Percentiles rank a stretch among this genome's conserved stretches.
These are phyloP conservation scores for Colletotrichum incanum DNA, from an alignment of 2,329 filamentous ascomycete species.

Conservation along the genomic window DNA sequence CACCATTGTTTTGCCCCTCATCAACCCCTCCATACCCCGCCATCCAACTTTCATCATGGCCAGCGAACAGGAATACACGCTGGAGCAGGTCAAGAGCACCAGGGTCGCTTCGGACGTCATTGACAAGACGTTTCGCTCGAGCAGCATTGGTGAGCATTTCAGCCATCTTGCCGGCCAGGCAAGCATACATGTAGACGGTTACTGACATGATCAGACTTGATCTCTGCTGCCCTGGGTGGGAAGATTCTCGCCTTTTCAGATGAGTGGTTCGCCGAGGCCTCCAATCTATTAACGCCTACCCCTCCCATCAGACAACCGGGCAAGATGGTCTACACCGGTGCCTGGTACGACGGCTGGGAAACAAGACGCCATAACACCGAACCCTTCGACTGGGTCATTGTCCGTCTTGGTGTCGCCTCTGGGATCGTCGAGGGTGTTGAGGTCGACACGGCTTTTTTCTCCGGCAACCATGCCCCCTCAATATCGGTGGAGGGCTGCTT, in stretches of 20 bases:
- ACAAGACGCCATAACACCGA: slow-evolving; percentile 76
- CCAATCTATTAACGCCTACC: slow-evolving; percentile 76
- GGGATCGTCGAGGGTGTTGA: slow-evolving; percentile 83
- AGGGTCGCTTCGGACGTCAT: slow-evolving; percentile 68
- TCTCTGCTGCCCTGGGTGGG: slow-evolving; percentile 74
- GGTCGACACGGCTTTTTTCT: slow-evolving; percentile 87
- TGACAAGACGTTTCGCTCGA: slow-evolving; percentile 74
- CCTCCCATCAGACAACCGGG: slow-evolving; percentile 74
- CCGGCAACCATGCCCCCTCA: slow-evolving; percentile 85
- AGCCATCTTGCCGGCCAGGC: not conserved
- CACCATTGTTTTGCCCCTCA: slow-evolving; percentile 10
- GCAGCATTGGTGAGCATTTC: slow-evolving; percentile 69
- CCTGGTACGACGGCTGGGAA: slow-evolving; percentile 82
- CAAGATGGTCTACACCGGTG: slow-evolving; percentile 79
- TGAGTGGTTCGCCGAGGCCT: slow-evolving; percentile 78
- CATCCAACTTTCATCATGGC: slow-evolving; percentile 48
- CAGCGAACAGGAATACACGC: slow-evolving; percentile 66
- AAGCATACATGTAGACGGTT: not conserved
- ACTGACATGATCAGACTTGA: slow-evolving; percentile 63
- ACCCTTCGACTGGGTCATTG: slow-evolving; percentile 77
- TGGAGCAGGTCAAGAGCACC: slow-evolving; percentile 68
- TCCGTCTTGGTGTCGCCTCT: slow-evolving; percentile 78
- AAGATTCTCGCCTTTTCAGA: slow-evolving; percentile 77
- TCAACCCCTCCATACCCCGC: slow-evolving; percentile 22
- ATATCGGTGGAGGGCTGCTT: slow-evolving; percentile 85